Evolutionary conservation across 2,329 filamentous ascomycete genomes (phyloP), one percentile per base, ranked within the genome.

Genomic region (Plenodomus lindquistii): DNA sequence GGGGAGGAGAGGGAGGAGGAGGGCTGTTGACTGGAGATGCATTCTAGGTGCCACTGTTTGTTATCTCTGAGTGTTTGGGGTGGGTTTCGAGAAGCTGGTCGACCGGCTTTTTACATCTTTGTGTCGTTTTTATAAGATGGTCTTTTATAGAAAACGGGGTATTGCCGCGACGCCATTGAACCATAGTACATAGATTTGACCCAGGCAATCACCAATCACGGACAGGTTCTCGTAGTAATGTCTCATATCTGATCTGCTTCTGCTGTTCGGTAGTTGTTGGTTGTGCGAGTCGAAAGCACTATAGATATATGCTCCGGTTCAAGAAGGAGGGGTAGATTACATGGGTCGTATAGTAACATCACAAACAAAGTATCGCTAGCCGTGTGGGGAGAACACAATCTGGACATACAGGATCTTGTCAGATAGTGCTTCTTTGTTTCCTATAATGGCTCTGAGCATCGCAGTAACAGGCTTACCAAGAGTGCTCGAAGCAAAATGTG

Each of bases 211-310:
- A 15, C 27, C 27, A 31, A 31, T 31, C 6, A 31, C 11, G 4
- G 27, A 15, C 15, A 4, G 11, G 15, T 31, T 7, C 11, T 31
- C n/a, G n/a, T n/a, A 15, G 27, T 31, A 31, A 13, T 31, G 6
- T 15, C 4, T 7, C 11, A 13, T 31, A 13, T 31, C 11, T 42
- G 24, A 16, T 20, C 17, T 27, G 13, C 37, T 37, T 40, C 37
- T 27, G 19, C 11, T 7, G 22, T 31, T 47, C 50, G 50, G 50
- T 44, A 53, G 46, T 53, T 49, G 20, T 31, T 16, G 36, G 11
- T 24, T 18, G 34, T 24, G 43, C 19, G 37, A 18, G 39, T 31
- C 11, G 16, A 15, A 21, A 19, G 31, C 21, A 37, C 31, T 40
- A 27, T 44, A 36, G 16, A 39, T 27, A 31, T 15, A 37, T 49